These are phyloP conservation scores for Clitopilus passeckerianus DNA, from an alignment of 768 basidiomycete species.

Conservation along the genomic window DNA sequence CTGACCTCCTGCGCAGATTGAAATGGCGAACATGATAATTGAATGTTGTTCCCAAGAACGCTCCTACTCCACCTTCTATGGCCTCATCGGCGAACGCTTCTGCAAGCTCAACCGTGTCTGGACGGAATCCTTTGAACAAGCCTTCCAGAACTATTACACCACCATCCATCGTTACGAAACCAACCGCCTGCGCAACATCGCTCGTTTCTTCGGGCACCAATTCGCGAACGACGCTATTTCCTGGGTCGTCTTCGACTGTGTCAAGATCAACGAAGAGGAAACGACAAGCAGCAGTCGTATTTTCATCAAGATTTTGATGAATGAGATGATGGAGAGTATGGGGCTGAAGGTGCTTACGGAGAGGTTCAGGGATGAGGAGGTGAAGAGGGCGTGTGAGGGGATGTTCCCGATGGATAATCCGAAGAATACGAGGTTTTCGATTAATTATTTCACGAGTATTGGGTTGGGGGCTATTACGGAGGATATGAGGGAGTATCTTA, in stretches of 20 bases:
- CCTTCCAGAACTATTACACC: conserved; percentile 86
- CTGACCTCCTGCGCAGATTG: conserved; percentile 58
- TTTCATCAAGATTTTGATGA: conserved; percentile 95
- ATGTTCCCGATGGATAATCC: conserved; percentile 98
- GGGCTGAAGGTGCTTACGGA: conserved; percentile 84
- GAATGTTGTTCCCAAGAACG: conserved; percentile 99
- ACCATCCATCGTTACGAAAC: conserved; percentile 99
- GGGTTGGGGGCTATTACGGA: conserved; percentile 89
- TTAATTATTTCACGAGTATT: conserved; percentile 98
- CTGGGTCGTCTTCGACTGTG: conserved; percentile 78
- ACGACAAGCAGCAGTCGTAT: conserved; percentile 96
- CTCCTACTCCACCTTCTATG: conserved; percentile 96
- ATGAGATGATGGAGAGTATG: conserved; percentile 93
- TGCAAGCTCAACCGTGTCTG: conserved; percentile 94
- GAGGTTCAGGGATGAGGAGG: conserved; percentile 84
- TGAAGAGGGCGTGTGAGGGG: conserved; percentile 62
- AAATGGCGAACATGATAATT: conserved; percentile 97
- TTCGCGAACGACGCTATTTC: conserved; percentile 83
- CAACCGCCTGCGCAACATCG: conserved; percentile 95
- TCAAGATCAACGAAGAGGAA: conserved; percentile 96
- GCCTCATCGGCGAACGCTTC: conserved; percentile 93
- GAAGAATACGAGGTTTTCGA: conserved; percentile 92
- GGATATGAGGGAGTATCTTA: conserved; percentile 94
- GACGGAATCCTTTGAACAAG: conserved; percentile 84
- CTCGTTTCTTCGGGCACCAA: conserved; percentile 93